Evolutionary conservation across 371 early-diverging fungal genomes (phyloP), one percentile per base, ranked within the genome.

Genomic region (Mortierella polycephala): DNA sequence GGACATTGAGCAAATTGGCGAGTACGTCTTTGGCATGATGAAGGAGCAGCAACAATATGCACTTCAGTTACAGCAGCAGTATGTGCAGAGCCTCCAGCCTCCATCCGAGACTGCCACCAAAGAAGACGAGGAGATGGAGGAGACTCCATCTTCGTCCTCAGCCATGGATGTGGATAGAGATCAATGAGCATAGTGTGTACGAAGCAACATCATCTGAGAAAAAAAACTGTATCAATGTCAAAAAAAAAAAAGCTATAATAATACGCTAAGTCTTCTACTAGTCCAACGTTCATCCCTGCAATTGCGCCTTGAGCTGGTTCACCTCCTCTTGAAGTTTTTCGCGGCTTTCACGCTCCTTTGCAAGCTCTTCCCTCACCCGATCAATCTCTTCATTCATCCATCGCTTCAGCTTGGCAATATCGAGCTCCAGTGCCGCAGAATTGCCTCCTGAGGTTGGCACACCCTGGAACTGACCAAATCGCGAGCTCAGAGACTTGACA

Each of bases 11-110:
- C 89, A 91, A 60, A 86, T 92, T 85, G 91, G 92, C 23, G 75
- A 85, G 64, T 87, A 89, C 67, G 93, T 93, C 16, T 90, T 83
- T 69, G 88, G 93, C 51, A 84, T 93, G 83, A 90, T 90, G 80
- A 85, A 92, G 75, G 90, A 93, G 74, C 91, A 92, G 66, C 70
- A 93, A 40, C 87, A 87, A 44, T 84, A 64, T 69, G 85, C 82
- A 11, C 70, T 82, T 46, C 70, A 86, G 46, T 81, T 81, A 47
- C 77, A 77, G 50, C 54, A 71, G 9, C 61, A 60, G 4, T 77
- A 77, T 21, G 1, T 77, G 11, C 46, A 67, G 18, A 71, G 75
- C 45, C 20, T 75, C 12, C 67, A 58, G 60, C 62, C 59, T 21
- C 65, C 47, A 16, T 52, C 71, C n/a, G 60, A 44, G 52, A 50